phyloP scores from a whole-genome alignment of 306 rosid genomes.

The Ormosia semicastrata region DNA sequence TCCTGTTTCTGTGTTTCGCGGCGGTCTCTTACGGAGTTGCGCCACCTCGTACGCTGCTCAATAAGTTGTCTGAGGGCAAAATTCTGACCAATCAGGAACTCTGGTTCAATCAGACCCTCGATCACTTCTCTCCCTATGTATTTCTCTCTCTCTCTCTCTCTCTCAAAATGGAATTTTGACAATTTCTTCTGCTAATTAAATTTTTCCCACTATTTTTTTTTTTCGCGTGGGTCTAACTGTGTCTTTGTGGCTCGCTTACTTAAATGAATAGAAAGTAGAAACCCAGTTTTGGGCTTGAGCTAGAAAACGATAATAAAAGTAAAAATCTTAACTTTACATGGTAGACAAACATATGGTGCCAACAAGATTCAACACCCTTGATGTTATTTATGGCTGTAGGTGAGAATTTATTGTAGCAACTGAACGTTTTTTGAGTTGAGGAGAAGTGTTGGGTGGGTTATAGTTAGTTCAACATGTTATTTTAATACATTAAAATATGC shows the following conservation, averaged over 20 bases:
- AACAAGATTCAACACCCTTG: not conserved
- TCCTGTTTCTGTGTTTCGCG: constrained; percentile 35
- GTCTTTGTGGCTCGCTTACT: too few species aligned
- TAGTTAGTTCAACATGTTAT: not conserved
- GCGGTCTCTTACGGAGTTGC: constrained; percentile 35
- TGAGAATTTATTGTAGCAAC: not conserved
- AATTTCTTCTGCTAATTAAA: not conserved
- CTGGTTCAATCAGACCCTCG: constrained; percentile 85
- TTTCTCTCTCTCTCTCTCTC: not conserved
- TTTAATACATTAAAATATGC: not conserved
- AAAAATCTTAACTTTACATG: too few species aligned
- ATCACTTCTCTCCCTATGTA: constrained; percentile 89
- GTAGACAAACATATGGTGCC: too few species aligned
- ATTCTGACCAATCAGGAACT: constrained; percentile 46
- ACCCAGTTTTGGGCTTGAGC: not conserved
- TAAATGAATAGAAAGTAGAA: too few species aligned
- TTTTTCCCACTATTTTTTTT: not conserved
- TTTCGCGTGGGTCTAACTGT: not conserved
- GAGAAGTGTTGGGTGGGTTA: not conserved
- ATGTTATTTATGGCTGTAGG: not conserved
- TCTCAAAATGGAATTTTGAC: not conserved
- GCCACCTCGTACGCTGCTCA: constrained; percentile 45
- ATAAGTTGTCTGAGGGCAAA: constrained; percentile 32
- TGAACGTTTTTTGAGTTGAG: not conserved
- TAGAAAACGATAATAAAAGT: too few species aligned